Conservation (phyloP, 441 rosid genomes). For the Bruguiera hainesii region DNA sequence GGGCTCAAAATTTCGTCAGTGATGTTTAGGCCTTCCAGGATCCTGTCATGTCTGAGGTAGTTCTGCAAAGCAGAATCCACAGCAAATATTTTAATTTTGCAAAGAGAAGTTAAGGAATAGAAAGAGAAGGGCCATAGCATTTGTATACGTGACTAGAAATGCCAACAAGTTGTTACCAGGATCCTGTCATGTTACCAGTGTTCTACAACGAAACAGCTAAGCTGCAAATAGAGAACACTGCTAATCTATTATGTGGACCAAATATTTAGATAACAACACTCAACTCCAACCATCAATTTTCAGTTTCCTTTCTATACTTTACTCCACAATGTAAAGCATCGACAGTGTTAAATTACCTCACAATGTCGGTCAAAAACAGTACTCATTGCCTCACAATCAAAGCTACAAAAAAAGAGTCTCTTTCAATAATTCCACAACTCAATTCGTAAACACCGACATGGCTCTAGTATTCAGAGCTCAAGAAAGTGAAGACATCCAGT, state of each 20-base stretch:
- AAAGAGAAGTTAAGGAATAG: not conserved
- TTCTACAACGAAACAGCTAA: not conserved
- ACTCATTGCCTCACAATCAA: not conserved
- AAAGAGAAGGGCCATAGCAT: not conserved
- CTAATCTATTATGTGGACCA: not conserved
- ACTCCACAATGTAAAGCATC: not conserved
- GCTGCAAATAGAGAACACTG: not conserved
- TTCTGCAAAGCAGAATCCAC: constrained; percentile 36
- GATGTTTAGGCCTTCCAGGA: constrained; percentile 67
- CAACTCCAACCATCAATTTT: not conserved
- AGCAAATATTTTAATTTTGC: constrained; percentile 9
- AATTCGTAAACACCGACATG: not conserved
- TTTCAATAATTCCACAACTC: not conserved
- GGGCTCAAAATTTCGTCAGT: constrained; percentile 84
- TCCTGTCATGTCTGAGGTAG: constrained; percentile 46
- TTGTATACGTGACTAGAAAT: not conserved
- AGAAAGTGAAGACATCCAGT: too few relatives aligned
- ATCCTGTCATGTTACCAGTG: not conserved
- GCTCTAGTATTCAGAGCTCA: not conserved
- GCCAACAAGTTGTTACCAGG: not conserved
- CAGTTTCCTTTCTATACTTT: not conserved
- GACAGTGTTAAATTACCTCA: not conserved
- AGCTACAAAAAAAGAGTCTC: not conserved
- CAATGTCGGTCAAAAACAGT: too few relatives aligned
- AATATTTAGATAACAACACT: not conserved